phyloP scores from a whole-genome alignment of 257 asterid genomes.

The Eucommia ulmoides region DNA sequence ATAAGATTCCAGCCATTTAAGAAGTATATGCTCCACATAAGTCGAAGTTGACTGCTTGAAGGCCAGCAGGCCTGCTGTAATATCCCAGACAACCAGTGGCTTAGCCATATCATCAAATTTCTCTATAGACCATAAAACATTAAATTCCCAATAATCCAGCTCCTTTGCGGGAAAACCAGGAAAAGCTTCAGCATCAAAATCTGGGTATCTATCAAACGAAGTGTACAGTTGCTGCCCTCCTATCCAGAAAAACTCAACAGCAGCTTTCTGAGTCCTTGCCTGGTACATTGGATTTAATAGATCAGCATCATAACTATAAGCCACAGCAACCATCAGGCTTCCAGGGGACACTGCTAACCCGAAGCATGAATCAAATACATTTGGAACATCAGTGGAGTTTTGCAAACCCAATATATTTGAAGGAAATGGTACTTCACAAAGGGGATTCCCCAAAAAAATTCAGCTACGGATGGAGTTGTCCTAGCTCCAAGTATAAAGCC shows the following conservation, averaged over 20 bases:
- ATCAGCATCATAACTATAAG: constrained; percentile 46
- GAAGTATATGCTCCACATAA: constrained; percentile 37
- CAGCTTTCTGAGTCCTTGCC: constrained; percentile 57
- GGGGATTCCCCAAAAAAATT: constrained; percentile 36
- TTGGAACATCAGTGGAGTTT: constrained; percentile 49
- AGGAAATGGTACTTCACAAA: constrained; percentile 54
- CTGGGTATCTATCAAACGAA: constrained; percentile 19
- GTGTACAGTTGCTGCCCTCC: constrained; percentile 83
- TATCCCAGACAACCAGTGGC: constrained; percentile 70
- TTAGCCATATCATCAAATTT: constrained; percentile 30
- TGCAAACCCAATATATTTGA: constrained; percentile 41
- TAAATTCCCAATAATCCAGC: constrained; percentile 49
- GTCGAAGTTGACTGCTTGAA: constrained; percentile 45
- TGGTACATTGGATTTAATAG: constrained; percentile 76
- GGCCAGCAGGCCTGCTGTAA: constrained; percentile 54
- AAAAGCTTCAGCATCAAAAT: constrained; percentile 24
- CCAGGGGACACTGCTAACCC: constrained; percentile 92
- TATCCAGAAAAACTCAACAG: constrained; percentile 73
- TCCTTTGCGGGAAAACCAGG: constrained; percentile 58
- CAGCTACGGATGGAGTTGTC: constrained; percentile 68
- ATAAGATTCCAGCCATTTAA: constrained; percentile 50
- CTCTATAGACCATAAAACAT: constrained; percentile 51
- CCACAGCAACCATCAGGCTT: constrained; percentile 80
- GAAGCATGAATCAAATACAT: constrained; percentile 66
- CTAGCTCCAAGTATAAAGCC: constrained; percentile 95